A percentile compares a stretch with the other conserved stretches of the same genome.
These are phyloP conservation scores for Brassica juncea DNA, from an alignment of 345 rosid species.

Conservation along the genomic window DNA sequence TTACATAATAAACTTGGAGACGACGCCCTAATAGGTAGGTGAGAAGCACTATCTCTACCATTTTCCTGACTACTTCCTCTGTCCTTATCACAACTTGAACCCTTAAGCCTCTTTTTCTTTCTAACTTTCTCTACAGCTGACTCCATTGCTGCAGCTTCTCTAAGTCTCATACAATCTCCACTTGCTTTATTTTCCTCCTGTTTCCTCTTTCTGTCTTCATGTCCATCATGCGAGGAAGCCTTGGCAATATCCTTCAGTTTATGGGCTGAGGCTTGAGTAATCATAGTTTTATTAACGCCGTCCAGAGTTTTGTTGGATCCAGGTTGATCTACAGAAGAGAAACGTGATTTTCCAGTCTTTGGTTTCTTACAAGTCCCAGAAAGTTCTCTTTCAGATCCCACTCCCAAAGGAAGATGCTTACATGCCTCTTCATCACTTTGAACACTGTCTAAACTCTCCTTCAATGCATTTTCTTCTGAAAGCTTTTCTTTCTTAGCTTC, in stretches of 20 bases:
- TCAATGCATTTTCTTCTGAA: constrained; percentile 22
- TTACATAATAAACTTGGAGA: constrained; percentile 69
- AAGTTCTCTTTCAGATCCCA: constrained; percentile 58
- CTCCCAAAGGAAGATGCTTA: constrained; percentile 44
- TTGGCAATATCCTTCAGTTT: constrained; percentile 38
- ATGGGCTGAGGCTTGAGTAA: constrained; percentile 41
- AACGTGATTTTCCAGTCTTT: constrained; percentile 48
- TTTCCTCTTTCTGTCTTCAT: constrained; percentile 63
- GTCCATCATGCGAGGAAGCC: constrained; percentile 42
- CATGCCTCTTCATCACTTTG: constrained; percentile 42
- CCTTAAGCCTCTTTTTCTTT: constrained; percentile 62
- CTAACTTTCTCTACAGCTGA: constrained; percentile 57
- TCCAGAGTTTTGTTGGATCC: constrained; percentile 44
- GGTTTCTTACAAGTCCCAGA: constrained; percentile 63
- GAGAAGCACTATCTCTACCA: not conserved
- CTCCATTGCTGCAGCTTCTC: constrained; percentile 37
- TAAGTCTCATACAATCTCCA: constrained; percentile 39
- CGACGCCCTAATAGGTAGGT: constrained; percentile 47
- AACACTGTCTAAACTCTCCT: constrained; percentile 25
- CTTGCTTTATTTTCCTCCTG: constrained; percentile 46
- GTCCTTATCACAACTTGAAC: constrained; percentile 45
- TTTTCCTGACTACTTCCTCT: too few relatives aligned
- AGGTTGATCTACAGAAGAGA: constrained; percentile 44
- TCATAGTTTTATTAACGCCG: constrained; percentile 44
- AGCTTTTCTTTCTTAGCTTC: constrained; percentile 33